Conservation (phyloP, 2,329 filamentous ascomycete genomes). For the Aureobasidium sp. region DNA sequence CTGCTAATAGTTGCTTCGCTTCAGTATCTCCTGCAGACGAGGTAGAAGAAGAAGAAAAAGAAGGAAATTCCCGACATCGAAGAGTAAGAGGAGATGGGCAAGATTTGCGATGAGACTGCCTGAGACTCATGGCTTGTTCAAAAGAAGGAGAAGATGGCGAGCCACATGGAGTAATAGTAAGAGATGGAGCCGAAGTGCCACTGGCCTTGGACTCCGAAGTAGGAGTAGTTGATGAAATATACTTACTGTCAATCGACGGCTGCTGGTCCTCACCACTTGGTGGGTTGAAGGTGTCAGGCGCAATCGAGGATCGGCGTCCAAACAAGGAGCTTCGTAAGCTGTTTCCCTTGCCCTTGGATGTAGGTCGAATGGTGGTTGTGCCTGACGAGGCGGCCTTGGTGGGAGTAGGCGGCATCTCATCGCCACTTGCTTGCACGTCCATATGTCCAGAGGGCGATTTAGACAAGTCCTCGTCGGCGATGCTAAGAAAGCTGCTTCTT, state of each 20-base stretch:
- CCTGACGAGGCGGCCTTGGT: constrained; percentile 61
- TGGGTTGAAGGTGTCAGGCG: constrained; percentile 41
- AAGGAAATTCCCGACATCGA: constrained; percentile 25
- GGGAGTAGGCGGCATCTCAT: constrained; percentile 87
- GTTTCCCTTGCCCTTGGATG: constrained; percentile 46
- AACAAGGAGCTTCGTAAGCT: constrained; percentile 46
- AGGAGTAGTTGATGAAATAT: constrained; percentile 18
- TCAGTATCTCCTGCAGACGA: constrained; percentile 22
- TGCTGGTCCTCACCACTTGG: constrained; percentile 25
- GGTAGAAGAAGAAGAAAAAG: constrained; percentile 11
- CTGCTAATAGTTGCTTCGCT: constrained; percentile 19
- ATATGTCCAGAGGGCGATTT: constrained; percentile 49
- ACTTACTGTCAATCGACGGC: constrained; percentile 33
- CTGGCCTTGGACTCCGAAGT: constrained; percentile 24
- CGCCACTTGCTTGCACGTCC: constrained; percentile 52
- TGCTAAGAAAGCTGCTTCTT: constrained; percentile 67
- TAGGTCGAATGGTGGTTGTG: constrained; percentile 27
- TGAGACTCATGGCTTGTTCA: constrained; percentile 34
- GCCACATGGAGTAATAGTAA: constrained; percentile 29
- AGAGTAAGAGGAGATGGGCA: constrained; percentile 37
- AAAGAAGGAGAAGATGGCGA: constrained; percentile 32
- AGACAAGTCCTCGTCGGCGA: constrained; percentile 69
- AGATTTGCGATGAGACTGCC: constrained; percentile 30
- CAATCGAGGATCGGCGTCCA: constrained; percentile 40
- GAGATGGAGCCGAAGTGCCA: constrained; percentile 27